phyloP scores from a whole-genome alignment of 441 rosid species.

The Adansonia gregorii region DNA sequence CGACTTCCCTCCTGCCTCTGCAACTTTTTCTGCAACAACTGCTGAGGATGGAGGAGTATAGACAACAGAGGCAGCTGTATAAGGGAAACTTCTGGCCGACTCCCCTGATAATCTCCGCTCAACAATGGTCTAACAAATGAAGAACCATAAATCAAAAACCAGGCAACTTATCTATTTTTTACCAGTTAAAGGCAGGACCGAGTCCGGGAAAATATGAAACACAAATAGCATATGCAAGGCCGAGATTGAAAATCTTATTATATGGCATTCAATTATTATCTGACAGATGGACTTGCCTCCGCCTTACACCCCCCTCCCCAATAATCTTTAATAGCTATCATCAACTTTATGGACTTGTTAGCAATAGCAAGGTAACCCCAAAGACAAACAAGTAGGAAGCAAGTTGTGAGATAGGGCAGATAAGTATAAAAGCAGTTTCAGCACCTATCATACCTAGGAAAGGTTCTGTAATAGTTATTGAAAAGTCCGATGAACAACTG shows the following conservation, averaged over 20 bases:
- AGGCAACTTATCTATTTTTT: neutral
- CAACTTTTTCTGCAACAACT: slow-evolving; percentile 63
- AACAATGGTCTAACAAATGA: slow-evolving; percentile 46
- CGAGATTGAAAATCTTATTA: neutral
- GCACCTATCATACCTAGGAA: slow-evolving; percentile 8
- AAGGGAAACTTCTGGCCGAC: slow-evolving; percentile 63
- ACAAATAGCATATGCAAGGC: neutral
- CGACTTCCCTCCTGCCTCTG: slow-evolving; percentile 48
- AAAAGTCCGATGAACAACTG: neutral
- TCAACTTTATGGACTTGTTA: neutral
- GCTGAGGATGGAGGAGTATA: slow-evolving; percentile 66
- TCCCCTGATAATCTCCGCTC: slow-evolving; percentile 64
- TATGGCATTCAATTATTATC: neutral
- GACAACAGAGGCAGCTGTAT: slow-evolving; percentile 60
- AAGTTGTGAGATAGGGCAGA: neutral
- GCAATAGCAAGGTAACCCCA: neutral
- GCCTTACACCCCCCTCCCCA: too few species aligned
- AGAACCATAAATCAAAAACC: neutral
- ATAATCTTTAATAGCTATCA: neutral
- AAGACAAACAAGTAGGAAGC: neutral
- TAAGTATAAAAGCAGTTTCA: neutral
- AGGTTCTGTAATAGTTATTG: neutral
- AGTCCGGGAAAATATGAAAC: neutral
- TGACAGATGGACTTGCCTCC: too few species aligned
- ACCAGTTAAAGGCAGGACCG: neutral